These are phyloP conservation scores for Irpex rosettiformis DNA, from an alignment of 1,284 basidiomycete species.

Conservation along the genomic window DNA sequence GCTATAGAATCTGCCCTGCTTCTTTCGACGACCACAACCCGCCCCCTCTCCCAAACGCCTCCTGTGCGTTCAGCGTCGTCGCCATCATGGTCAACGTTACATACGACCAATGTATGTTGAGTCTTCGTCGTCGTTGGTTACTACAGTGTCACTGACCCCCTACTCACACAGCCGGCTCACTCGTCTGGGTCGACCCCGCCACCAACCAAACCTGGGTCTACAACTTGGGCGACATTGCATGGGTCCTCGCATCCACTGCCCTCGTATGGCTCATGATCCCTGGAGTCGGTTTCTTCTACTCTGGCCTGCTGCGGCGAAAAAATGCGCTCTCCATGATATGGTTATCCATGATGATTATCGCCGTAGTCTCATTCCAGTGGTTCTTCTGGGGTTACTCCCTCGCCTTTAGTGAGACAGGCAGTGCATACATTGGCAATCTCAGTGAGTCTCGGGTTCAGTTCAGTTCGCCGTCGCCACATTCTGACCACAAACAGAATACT, in stretches of 20 bases:
- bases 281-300: slow-evolving; percentile 89
- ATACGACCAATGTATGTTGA: slow-evolving; percentile 43
- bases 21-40: not conserved
- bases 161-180: slow-evolving; percentile 23
- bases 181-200: slow-evolving; percentile 36
- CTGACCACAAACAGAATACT: slow-evolving; percentile 49
- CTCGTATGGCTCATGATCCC: slow-evolving; percentile 93
- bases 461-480: not conserved
- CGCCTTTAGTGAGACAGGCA: slow-evolving; percentile 46
- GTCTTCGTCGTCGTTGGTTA: not conserved
- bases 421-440: slow-evolving; percentile 40
- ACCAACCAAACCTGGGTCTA: slow-evolving; percentile 44
- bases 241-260: slow-evolving; percentile 67
- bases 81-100: slow-evolving; percentile 48
- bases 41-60: not conserved
- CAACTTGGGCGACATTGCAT: slow-evolving; percentile 80
- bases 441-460: slow-evolving; percentile 11
- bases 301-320: slow-evolving; percentile 80
- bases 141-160: slow-evolving; percentile 1
- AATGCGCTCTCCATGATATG: slow-evolving; percentile 94
- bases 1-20: not conserved
- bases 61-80: not conserved
- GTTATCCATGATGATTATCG: slow-evolving; percentile 73
- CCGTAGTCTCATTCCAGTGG: slow-evolving; percentile 50
- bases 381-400: slow-evolving; percentile 50